Evolutionary conservation across 768 basidiomycete species (phyloP), one percentile per base, ranked within the genome.

Genomic region (Kwoniella sp.): DNA sequence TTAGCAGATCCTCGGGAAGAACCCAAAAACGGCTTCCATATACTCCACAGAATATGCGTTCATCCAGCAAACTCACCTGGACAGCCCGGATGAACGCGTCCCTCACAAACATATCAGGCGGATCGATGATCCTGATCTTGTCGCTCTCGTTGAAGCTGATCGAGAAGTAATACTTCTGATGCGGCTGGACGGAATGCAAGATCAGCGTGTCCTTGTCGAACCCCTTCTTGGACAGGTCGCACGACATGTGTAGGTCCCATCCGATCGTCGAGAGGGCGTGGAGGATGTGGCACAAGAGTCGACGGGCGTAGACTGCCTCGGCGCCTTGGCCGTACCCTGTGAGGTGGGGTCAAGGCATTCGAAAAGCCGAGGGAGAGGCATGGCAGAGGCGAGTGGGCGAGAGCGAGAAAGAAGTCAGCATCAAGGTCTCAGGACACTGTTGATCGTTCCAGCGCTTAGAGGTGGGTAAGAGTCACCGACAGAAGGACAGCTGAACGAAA

Each of bases 181-280:
- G 37, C 11, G 72, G 63, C 15, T 67, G 67, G 20, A 68, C 73
- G 15, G 68, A 47, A 51, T 67, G 67, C 55, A 78, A 73, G 59
- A 78, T 64, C 26, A 80, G n/a, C 7, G 75, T 74, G 54, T 78
- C 77, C 52, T 80, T 80, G 58, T 78, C 77, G 23, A 17, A 67
- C 11, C 60, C 63, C 55, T 73, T 73, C 55, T 78, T 78, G 45
- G 76, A 69, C 20, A 79, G 63, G 54, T 78, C 78, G 37, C 68
- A 66, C 4, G 73, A 61, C 34, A 66, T 56, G 34, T 64, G 31
- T 1, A 79, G 54, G 48, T 73, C 66, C 75, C 75, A 79, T 28
- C 78, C 78, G 15, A 63, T 59, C 4, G 66, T 58, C 30, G 73
- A 64, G 0, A 79, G 66, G 4, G 70, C 71, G 34, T 73, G 65